These are phyloP conservation scores for Silene conica DNA, from an alignment of 148 eudicot species.

Conservation along the genomic window DNA sequence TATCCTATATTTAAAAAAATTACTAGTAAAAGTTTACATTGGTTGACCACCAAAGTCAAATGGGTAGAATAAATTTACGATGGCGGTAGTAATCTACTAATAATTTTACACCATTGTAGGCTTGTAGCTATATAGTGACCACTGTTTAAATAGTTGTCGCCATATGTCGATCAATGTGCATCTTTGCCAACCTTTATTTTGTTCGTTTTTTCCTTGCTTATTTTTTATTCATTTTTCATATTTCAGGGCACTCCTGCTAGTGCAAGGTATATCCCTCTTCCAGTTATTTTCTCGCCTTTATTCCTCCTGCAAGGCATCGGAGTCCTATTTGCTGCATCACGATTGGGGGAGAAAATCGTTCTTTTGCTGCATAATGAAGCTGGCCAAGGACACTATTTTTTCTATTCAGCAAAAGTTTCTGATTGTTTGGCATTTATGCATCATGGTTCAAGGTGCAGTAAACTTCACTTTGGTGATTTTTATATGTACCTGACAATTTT, in stretches of 20 bases:
- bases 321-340: conserved; percentile 56
- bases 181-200: too few species aligned
- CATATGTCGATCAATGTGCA: background rate
- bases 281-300: conserved; percentile 73
- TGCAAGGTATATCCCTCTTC: conserved; percentile 66
- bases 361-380: conserved; percentile 51
- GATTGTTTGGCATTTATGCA: conserved; percentile 84
- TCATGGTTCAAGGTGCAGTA: conserved; percentile 78
- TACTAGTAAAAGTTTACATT: too few species aligned
- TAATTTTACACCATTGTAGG: background rate
- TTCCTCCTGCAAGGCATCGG: conserved; percentile 80
- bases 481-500: background rate
- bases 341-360: conserved; percentile 67
- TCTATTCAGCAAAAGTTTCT: conserved; percentile 50
- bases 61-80: too few species aligned
- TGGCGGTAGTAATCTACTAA: background rate
- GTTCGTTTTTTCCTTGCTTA: background rate
- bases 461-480: background rate
- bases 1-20: too few species aligned
- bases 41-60: too few species aligned
- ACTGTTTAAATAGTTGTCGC: background rate
- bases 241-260: conserved; percentile 78
- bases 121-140: background rate
- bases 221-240: conserved; percentile 9
- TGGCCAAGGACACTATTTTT: conserved; percentile 53